Evolutionary conservation across 2,329 filamentous ascomycete genomes (phyloP).

Genomic region (Rhynchosporium secalis): DNA sequence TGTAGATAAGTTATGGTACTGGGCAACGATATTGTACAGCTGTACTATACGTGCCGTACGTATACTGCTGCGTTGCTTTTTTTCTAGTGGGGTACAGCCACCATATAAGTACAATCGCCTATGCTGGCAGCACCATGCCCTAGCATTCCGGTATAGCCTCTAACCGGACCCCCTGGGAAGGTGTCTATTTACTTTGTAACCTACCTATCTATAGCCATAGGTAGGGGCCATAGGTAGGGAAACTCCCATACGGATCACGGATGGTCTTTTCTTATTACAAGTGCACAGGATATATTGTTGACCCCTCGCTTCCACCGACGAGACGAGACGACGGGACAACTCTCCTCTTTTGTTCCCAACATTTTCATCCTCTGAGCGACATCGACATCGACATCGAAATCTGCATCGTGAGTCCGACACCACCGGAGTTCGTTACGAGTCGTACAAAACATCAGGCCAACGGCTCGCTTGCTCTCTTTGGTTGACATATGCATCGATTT

Average conservation of each 20-base stretch:
- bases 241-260: neutral
- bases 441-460: neutral
- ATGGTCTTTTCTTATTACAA: neutral
- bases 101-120: too few relatives aligned
- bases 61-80: too few relatives aligned
- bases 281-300: neutral
- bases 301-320: too few relatives aligned
- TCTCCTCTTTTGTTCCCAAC: neutral
- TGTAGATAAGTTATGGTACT: neutral
- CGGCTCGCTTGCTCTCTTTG: neutral
- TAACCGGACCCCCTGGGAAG: neutral
- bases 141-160: neutral
- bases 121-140: neutral
- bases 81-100: too few relatives aligned
- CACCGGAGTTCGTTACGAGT: neutral
- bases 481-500: neutral
- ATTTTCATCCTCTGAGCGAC: neutral
- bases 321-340: too few relatives aligned
- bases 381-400: neutral
- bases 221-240: too few relatives aligned
- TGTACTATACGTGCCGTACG: too few relatives aligned
- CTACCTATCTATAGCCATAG: too few relatives aligned
- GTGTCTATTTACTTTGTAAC: too few relatives aligned
- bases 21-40: neutral
- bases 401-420: slow-evolving; percentile 9